Evolutionary conservation across 805 yeast species (phyloP).

Genomic region (Candida ponderosae): DNA sequence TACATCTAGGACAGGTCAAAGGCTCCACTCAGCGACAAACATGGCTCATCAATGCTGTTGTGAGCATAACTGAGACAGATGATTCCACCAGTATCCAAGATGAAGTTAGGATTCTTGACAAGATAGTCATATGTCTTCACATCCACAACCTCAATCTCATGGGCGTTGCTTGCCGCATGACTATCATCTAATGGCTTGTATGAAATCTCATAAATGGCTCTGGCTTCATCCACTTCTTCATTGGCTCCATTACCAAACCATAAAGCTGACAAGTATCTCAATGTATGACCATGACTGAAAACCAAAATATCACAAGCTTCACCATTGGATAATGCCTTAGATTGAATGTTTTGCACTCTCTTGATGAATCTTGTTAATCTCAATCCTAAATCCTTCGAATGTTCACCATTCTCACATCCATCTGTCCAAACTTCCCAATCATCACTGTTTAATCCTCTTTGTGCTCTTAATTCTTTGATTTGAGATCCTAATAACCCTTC

Average conservation of each 20-base stretch:
- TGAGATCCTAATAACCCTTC: conserved; percentile 74
- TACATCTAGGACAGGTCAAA: conserved; percentile 61
- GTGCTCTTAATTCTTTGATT: conserved; percentile 51
- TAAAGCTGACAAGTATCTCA: conserved; percentile 82
- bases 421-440: conserved; percentile 84
- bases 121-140: conserved; percentile 26
- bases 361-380: conserved; percentile 68
- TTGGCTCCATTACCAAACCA: conserved; percentile 52
- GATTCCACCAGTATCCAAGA: conserved; percentile 92
- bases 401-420: conserved; percentile 91
- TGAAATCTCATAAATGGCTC: conserved; percentile 13
- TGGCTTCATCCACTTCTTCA: conserved; percentile 1
- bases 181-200: conserved; percentile 11
- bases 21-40: conserved; percentile 77
- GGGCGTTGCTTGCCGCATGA: conserved; percentile 19
- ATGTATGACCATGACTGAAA: conserved; percentile 90
- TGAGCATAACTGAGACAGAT: conserved; percentile 91
- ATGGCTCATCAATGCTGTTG: conserved; percentile 78
- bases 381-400: conserved; percentile 51
- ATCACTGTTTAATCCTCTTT: conserved; percentile 47
- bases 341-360: conserved; percentile 55
- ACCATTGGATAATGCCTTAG: conserved; percentile 38
- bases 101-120: conserved; percentile 62
- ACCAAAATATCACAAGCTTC: conserved; percentile 67
- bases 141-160: conserved; percentile 23